Evolutionary conservation across 306 rosid genomes (phyloP), one percentile per base, ranked within the genome.

Genomic region (Pyrus communis): DNA sequence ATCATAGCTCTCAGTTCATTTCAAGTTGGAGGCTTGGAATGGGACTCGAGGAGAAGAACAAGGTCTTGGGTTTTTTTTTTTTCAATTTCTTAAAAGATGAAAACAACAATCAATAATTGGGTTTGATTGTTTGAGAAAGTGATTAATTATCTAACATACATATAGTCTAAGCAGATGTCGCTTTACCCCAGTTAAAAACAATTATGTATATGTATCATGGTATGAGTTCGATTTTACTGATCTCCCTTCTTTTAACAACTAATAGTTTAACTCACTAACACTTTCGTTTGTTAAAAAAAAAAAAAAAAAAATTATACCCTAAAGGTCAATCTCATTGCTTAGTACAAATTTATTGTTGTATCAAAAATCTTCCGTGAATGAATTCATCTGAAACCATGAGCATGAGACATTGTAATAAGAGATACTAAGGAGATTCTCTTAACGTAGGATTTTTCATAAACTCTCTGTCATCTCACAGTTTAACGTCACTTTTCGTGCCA

Each of bases 1-100:
- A 83, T 69, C 81, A 76, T 76, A 72, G 15, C 30, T 42, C 49
- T 58, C 58, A 27, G 70, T 68, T 71, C 77, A 19, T 75, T 75
- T 67, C 58, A 9, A 25, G 11, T 76, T 22, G 76, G 73, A 12
- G 59, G 79, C 52, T 28, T 18, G 67, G 28, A 61, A 6, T 25
- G 1, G 0, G 10, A 1, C 66, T 27, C 66, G 3, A 61, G 38
- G 0, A 61, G 67, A 61, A 8, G 33, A 23, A 18, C 18, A 9
- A 76, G 67, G 25, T 77, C 45, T 69, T 77, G 61, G 1, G 13
- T 22, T 64, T 65, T 3, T 1, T 11, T 40, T 7, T 35, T 7
- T 35, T 35, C 2, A 38, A 38, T 38, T 38, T 38, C 42, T 38
- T 38, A 38, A 38, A 38, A 38, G 42, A 38, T 38, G 42, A 57